Evolutionary conservation across 1,139 yeast species (phyloP).

Genomic region (Lizanozyma gosingica): DNA sequence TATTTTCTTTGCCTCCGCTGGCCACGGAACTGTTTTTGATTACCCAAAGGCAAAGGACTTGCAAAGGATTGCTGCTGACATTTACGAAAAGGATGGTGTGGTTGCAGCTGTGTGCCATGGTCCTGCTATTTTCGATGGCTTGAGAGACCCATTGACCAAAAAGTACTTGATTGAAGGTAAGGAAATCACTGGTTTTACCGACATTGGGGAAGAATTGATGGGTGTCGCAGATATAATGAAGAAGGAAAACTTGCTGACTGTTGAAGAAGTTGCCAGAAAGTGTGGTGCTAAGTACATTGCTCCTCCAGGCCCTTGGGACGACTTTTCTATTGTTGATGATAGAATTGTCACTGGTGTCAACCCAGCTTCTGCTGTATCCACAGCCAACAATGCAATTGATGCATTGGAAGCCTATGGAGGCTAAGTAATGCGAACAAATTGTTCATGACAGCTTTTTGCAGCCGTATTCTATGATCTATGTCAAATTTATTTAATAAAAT

Average conservation of each 20-base stretch:
- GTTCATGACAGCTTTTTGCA: too few species aligned
- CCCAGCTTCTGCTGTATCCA: slow-evolving; percentile 49
- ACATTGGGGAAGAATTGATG: slow-evolving; percentile 39
- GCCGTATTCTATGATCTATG: too few species aligned
- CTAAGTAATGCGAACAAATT: too few species aligned
- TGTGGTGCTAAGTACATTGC: slow-evolving; percentile 36
- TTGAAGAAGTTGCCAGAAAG: slow-evolving; percentile 24
- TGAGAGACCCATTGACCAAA: slow-evolving; percentile 34
- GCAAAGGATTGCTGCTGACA: slow-evolving; percentile 34
- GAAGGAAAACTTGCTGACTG: slow-evolving; percentile 21
- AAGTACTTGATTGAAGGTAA: slow-evolving; percentile 41
- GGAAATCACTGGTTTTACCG: slow-evolving; percentile 53
- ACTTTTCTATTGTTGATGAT: slow-evolving; percentile 43
- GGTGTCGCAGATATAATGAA: slow-evolving; percentile 27
- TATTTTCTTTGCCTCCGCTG: slow-evolving; percentile 54
- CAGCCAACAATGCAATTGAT: slow-evolving; percentile 27
- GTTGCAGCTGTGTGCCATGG: slow-evolving; percentile 65
- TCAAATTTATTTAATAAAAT: too few species aligned
- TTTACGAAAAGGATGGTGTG: slow-evolving; percentile 44
- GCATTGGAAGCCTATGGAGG: slow-evolving; percentile 4
- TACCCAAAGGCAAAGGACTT: slow-evolving; percentile 43
- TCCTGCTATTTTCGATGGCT: slow-evolving; percentile 43
- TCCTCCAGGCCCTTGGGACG: slow-evolving; percentile 46
- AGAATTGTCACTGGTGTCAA: slow-evolving; percentile 53
- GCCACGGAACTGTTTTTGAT: slow-evolving; percentile 56